Evolutionary conservation across 495 filamentous ascomycete species (phyloP).

Genomic region (Daldinia caldariorum): DNA sequence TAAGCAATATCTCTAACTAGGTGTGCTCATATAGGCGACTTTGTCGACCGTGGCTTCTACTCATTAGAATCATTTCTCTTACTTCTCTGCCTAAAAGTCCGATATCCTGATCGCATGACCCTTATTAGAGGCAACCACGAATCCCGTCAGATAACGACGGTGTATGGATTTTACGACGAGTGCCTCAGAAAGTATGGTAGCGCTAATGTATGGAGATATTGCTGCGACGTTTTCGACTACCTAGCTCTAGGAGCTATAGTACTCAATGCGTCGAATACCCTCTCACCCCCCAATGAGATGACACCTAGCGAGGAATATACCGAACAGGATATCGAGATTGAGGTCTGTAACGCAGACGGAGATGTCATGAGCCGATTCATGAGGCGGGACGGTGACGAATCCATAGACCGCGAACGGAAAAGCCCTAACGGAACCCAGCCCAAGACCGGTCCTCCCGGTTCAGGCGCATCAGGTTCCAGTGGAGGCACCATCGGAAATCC

Average conservation of each 20-base stretch:
- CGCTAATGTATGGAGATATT: slow-evolving; percentile 98
- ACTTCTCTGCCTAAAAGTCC: slow-evolving; percentile 93
- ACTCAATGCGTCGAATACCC: slow-evolving; percentile 81
- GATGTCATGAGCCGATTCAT: slow-evolving; percentile 76
- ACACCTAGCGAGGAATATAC: slow-evolving; percentile 57
- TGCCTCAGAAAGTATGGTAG: slow-evolving; percentile 96
- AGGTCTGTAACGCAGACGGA: slow-evolving; percentile 84
- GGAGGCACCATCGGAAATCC: slow-evolving; percentile 70
- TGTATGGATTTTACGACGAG: slow-evolving; percentile 99
- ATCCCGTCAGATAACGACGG: slow-evolving; percentile 95
- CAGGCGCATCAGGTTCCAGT: slow-evolving; percentile 74
- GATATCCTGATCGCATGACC: slow-evolving; percentile 97
- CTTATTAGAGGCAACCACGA: slow-evolving; percentile 98
- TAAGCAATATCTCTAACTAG: slow-evolving; percentile 24
- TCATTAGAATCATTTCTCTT: slow-evolving; percentile 96
- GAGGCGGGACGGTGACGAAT: slow-evolving; percentile 34
- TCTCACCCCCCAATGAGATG: slow-evolving; percentile 63
- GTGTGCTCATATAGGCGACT: slow-evolving; percentile 70
- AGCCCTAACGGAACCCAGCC: slow-evolving; percentile 56
- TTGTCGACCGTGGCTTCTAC: slow-evolving; percentile 98
- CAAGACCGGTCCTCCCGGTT: slow-evolving; percentile 78
- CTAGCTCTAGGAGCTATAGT: slow-evolving; percentile 94
- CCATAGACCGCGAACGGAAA: slow-evolving; percentile 31
- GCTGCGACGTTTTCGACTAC: slow-evolving; percentile 99
- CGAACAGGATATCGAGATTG: slow-evolving; percentile 85